These are phyloP conservation scores for Hypoxylon sp. DNA, from an alignment of 2,329 filamentous ascomycete species.

Conservation along the genomic window DNA sequence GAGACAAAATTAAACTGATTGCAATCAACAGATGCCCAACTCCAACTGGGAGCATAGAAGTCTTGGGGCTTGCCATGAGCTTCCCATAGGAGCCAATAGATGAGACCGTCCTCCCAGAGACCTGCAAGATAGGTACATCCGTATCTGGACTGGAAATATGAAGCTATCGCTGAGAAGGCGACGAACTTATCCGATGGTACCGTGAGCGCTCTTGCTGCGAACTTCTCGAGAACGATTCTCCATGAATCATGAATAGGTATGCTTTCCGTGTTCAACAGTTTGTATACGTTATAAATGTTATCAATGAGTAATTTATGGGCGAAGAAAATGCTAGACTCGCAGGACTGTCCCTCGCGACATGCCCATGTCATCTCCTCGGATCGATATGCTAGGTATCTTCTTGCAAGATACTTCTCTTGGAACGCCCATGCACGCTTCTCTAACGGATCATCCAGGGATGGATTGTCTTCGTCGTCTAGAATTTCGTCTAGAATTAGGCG, in stretches of 20 bases:
- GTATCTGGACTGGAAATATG: background rate
- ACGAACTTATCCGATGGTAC: background rate
- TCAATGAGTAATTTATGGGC: background rate
- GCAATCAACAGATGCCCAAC: background rate
- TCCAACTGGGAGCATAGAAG: constrained; percentile 11
- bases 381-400: background rate
- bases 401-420: constrained; percentile 8
- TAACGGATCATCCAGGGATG: background rate
- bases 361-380: background rate
- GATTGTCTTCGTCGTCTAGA: background rate
- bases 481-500: background rate
- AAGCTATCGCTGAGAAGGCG: constrained; percentile 9
- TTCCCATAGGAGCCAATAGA: background rate
- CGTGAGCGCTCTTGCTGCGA: background rate
- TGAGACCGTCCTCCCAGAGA: constrained; percentile 1
- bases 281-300: background rate
- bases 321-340: background rate
- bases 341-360: background rate
- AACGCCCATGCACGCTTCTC: constrained; percentile 3
- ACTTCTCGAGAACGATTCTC: background rate
- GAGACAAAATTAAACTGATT: background rate
- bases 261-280: no score
- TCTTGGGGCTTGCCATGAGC: background rate
- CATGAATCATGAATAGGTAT: no score
- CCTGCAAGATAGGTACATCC: constrained; percentile 8